A percentile compares a stretch with the other conserved stretches of the same genome.
Evolutionary conservation across 257 asterid species (phyloP).

Genomic region (Linderniella brevidens): DNA sequence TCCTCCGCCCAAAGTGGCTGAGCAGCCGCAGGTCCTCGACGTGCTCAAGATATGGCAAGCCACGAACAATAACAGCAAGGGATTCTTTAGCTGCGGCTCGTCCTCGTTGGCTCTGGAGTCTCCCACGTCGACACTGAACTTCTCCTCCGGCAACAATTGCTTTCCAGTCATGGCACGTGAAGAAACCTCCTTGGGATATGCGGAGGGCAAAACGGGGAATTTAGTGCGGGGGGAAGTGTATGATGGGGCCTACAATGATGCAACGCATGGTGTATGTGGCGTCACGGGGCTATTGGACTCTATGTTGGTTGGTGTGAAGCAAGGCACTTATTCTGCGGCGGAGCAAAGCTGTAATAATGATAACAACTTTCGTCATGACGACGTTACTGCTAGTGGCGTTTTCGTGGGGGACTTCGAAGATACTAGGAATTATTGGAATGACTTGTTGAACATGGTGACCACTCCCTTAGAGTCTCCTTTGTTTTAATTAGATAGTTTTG

Average conservation of each 20-base stretch:
- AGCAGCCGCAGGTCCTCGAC: conserved; percentile 18
- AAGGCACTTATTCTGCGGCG: no score
- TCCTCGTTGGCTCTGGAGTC: conserved; percentile 21
- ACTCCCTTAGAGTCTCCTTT: conserved; percentile 14
- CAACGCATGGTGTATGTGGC: no score
- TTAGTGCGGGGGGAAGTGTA: no score
- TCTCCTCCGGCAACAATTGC: not conserved
- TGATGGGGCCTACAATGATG: no score
- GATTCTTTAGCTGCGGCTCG: conserved; percentile 14
- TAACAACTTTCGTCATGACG: no score
- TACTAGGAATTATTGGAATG: conserved; percentile 16
- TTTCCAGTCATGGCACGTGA: no score
- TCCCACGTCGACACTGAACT: conserved; percentile 17
- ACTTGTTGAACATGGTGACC: conserved; percentile 21
- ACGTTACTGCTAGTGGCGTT: not conserved
- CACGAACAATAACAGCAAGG: not conserved
- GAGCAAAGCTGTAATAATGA: no score
- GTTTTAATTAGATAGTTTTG: conserved; percentile 7
- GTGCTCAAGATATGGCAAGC: conserved; percentile 35
- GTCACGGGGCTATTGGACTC: no score
- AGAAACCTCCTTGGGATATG: no score
- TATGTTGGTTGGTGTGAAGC: no score
- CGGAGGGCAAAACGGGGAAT: no score
- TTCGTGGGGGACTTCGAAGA: conserved; percentile 17
- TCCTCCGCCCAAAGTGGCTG: not conserved